A percentile compares a stretch with the other conserved stretches of the same genome.
Evolutionary conservation across 768 basidiomycete genomes (phyloP).

Genomic region (Pleurotus citrinopileatus): DNA sequence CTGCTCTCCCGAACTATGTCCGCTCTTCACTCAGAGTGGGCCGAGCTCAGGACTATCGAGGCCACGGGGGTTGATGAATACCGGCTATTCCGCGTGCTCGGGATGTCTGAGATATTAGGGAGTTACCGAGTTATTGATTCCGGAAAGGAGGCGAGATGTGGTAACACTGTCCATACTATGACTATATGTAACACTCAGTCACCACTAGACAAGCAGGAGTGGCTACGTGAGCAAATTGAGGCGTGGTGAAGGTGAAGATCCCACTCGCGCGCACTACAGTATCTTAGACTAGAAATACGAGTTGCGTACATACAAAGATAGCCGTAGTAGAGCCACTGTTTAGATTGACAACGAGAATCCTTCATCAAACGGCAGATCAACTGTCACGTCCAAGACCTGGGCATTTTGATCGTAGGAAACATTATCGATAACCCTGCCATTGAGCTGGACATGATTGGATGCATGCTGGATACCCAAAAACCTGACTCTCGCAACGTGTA

Average conservation of each 20-base stretch:
- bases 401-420: slow-evolving; percentile 32
- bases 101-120: neutral
- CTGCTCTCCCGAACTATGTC: neutral
- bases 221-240: neutral
- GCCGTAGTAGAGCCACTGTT: neutral
- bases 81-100: neutral
- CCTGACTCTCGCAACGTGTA: slow-evolving; percentile 32
- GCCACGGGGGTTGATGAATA: neutral
- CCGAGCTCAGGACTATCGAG: neutral
- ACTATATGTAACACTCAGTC: neutral
- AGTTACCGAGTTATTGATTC: neutral
- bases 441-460: slow-evolving; percentile 27
- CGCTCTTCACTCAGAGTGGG: neutral
- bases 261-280: too few relatives aligned
- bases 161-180: neutral
- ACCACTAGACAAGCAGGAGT: neutral
- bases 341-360: slow-evolving; percentile 28
- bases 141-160: neutral
- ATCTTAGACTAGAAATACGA: neutral
- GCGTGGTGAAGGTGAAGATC: neutral
- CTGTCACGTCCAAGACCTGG: slow-evolving; percentile 42
- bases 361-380: slow-evolving; percentile 33
- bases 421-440: slow-evolving; percentile 22
- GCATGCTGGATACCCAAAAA: slow-evolving; percentile 33
- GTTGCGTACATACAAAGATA: neutral